These are phyloP conservation scores for Daphne laureola DNA, from an alignment of 441 rosid species.

Conservation along the genomic window DNA sequence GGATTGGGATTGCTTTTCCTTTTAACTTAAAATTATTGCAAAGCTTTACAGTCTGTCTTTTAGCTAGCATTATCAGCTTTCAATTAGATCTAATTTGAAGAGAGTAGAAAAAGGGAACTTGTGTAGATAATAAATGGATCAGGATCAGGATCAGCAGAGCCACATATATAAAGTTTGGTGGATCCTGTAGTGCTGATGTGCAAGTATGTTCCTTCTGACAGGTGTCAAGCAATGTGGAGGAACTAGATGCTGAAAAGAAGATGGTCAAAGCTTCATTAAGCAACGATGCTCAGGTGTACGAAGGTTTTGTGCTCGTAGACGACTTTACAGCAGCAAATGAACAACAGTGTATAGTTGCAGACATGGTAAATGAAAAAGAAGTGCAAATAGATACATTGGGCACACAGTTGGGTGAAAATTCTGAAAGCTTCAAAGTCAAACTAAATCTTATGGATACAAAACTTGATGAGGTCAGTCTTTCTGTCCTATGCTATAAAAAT, in stretches of 20 bases:
- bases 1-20: no score
- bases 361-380: constrained; percentile 11
- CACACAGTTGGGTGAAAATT: not conserved
- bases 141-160: not conserved
- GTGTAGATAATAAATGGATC: no score
- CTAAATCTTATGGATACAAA: constrained; percentile 23
- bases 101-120: not conserved
- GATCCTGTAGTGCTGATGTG: not conserved
- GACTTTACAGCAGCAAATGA: constrained; percentile 12
- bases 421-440: constrained; percentile 19
- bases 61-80: no score
- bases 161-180: not conserved
- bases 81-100: not conserved
- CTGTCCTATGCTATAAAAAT: not conserved
- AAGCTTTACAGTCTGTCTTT: no score
- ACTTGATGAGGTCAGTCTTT: constrained; percentile 27
- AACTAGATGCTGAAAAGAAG: constrained; percentile 12
- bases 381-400: not conserved
- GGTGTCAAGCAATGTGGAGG: constrained; percentile 19
- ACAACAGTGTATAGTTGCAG: constrained; percentile 8
- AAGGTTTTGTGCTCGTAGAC: constrained; percentile 10
- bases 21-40: no score
- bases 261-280: constrained; percentile 12
- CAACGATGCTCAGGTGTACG: constrained; percentile 9
- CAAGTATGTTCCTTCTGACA: constrained; percentile 9